Conservation (phyloP, 1,139 yeast genomes). For the Saccharomycopsis phalli region DNA sequence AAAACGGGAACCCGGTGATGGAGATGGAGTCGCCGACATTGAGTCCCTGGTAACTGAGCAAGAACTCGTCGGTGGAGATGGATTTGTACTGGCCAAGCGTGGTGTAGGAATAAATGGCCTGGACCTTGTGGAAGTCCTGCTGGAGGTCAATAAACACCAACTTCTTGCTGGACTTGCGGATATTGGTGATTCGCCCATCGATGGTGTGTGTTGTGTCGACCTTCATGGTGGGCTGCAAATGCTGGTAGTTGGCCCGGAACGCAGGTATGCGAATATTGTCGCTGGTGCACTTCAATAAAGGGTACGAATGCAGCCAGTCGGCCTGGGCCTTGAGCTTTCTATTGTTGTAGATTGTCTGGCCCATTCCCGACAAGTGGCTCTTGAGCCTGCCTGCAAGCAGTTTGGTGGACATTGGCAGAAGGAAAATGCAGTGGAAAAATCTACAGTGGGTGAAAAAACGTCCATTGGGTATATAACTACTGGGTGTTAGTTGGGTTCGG, state of each 20-base stretch:
- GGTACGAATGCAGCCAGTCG: no score
- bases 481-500: background rate
- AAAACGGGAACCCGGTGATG: slow-evolving; percentile 61
- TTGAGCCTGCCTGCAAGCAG: background rate
- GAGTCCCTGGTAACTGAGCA: slow-evolving; percentile 36
- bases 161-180: slow-evolving; percentile 58
- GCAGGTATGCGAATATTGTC: no score
- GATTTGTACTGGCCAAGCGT: slow-evolving; percentile 18
- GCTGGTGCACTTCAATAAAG: background rate
- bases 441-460: no score
- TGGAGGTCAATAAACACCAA: slow-evolving; percentile 57
- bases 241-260: no score
- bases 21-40: slow-evolving; percentile 66
- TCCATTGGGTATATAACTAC: no score
- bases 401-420: background rate
- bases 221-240: no score
- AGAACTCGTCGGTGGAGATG: slow-evolving; percentile 36
- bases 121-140: slow-evolving; percentile 50
- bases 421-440: background rate
- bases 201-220: slow-evolving; percentile 23
- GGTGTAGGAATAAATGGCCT: slow-evolving; percentile 36
- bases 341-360: background rate
- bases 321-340: background rate
- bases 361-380: background rate
- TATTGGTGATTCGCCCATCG: slow-evolving; percentile 50